phyloP scores from a whole-genome alignment of 169 alveolate genomes.

The Eimeria brunetti region DNA sequence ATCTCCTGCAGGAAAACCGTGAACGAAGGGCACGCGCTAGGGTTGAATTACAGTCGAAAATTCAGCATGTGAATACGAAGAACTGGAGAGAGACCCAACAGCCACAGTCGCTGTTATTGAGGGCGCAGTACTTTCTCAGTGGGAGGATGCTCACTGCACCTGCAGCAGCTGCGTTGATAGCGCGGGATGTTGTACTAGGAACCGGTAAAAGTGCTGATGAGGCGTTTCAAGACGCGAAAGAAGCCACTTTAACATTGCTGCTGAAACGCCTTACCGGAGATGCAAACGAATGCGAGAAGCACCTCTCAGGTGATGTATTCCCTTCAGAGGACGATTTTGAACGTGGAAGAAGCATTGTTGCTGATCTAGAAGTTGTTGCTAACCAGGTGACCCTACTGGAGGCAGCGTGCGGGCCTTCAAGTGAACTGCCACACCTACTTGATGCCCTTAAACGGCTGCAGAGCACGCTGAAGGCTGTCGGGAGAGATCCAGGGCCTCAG shows the following conservation, averaged over 20 bases:
- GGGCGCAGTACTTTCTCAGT: neutral
- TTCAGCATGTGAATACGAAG: neutral
- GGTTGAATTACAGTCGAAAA: neutral
- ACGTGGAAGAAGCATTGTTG: neutral
- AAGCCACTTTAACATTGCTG: neutral
- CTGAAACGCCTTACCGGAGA: neutral
- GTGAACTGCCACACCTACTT: neutral
- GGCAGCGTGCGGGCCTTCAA: neutral
- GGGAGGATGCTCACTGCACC: neutral
- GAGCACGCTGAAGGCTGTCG: too few relatives aligned
- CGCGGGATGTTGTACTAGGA: conserved; percentile 3
- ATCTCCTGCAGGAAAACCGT: neutral
- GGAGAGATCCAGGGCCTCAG: neutral
- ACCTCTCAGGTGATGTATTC: neutral
- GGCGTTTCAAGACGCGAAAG: neutral
- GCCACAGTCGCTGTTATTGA: neutral
- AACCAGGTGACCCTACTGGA: neutral
- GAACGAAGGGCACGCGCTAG: neutral
- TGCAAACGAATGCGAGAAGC: neutral
- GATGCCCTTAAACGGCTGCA: neutral
- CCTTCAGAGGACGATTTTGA: neutral
- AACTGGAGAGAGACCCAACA: neutral
- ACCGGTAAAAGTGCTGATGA: too few relatives aligned
- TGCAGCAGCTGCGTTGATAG: conserved; percentile 3
- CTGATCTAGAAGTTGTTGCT: neutral